Conservation (phyloP, 345 rosid species). For the Trapa bicornis region DNA sequence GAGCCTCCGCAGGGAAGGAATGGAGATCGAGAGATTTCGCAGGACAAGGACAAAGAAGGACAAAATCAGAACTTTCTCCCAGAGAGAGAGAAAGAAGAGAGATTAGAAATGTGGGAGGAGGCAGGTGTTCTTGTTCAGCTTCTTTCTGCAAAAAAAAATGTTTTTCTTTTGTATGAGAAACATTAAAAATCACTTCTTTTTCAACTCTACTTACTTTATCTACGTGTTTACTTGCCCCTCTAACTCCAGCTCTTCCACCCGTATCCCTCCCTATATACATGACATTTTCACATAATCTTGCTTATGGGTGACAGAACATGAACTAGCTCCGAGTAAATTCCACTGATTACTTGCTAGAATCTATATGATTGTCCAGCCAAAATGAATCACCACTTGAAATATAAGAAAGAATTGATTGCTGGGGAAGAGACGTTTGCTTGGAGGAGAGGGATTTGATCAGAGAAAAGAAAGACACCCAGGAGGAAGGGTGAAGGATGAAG, state of each 20-base stretch:
- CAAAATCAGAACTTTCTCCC: slow-evolving; percentile 42
- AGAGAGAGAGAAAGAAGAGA: slow-evolving; percentile 12
- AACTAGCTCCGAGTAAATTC: too few relatives aligned
- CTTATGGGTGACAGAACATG: too few relatives aligned
- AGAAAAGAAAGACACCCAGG: not conserved
- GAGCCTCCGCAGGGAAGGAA: not conserved
- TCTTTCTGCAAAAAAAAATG: not conserved
- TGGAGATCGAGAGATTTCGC: slow-evolving; percentile 16
- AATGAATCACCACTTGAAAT: too few relatives aligned
- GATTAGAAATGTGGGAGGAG: slow-evolving; percentile 7
- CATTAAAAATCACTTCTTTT: not conserved
- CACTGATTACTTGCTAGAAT: too few relatives aligned
- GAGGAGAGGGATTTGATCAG: not conserved
- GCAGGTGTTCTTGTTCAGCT: not conserved
- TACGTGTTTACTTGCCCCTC: not conserved
- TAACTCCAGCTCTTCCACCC: not conserved
- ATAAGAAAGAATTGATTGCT: too few relatives aligned
- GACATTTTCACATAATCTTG: not conserved
- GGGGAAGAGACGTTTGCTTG: not conserved
- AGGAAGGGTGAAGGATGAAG: not conserved
- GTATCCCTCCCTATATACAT: not conserved
- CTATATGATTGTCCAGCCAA: too few relatives aligned
- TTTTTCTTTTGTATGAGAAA: not conserved
- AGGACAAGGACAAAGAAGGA: slow-evolving; percentile 16
- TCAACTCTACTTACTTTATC: not conserved